phyloP scores from a whole-genome alignment of 108 stramenopile genomes.

The Skeletonema costatum region DNA sequence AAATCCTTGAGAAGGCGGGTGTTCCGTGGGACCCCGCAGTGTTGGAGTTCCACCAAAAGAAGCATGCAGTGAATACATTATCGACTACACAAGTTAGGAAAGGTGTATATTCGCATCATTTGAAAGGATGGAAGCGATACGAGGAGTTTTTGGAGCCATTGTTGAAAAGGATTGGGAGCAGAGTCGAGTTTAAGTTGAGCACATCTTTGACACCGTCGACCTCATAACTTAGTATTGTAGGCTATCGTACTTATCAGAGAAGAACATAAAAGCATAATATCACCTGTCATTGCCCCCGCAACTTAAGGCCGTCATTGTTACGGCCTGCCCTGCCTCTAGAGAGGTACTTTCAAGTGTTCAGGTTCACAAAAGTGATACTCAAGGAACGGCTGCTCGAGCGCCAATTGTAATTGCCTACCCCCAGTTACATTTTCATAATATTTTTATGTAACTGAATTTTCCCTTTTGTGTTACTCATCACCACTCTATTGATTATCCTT shows the following conservation, averaged over 20 bases:
- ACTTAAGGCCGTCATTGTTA: too few relatives aligned
- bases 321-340: too few relatives aligned
- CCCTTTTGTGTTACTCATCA: too few relatives aligned
- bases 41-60: constrained; percentile 86
- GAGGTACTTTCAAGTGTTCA: too few relatives aligned
- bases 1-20: constrained; percentile 55
- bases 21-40: constrained; percentile 73
- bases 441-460: too few relatives aligned
- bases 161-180: constrained; percentile 51
- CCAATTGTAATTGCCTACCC: too few relatives aligned
- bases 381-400: too few relatives aligned
- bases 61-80: constrained; percentile 86
- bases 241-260: background rate
- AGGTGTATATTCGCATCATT: constrained; percentile 78
- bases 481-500: too few relatives aligned
- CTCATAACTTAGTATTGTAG: background rate
- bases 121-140: constrained; percentile 77
- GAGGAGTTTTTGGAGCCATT: constrained; percentile 58
- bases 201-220: constrained; percentile 47
- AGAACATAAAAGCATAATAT: background rate
- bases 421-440: too few relatives aligned
- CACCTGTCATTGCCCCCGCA: too few relatives aligned
- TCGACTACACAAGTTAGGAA: constrained; percentile 87
- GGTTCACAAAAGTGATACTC: too few relatives aligned
- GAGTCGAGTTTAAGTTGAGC: constrained; percentile 51